Base-by-base conservation (phyloP, 768 basidiomycete species). In the Serendipita sp. region DNA sequence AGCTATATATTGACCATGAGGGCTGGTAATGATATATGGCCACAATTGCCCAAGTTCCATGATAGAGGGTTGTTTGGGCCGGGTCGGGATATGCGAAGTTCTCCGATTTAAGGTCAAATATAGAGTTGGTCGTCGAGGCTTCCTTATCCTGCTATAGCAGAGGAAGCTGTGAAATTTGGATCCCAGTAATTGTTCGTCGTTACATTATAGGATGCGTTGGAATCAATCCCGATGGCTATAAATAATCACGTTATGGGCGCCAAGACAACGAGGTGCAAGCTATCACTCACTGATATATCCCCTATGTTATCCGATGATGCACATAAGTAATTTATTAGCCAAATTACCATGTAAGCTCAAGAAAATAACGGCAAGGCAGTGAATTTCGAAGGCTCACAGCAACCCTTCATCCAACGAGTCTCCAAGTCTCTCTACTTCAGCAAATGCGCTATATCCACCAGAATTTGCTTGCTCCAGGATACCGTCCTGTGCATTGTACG, bases 221-320 rank as follows among this genome's bases (percentile, higher is more conserved):
- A 69, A 62, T 74, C 69, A 1, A 75, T 68, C 5, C 73, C 74
- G 65, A 75, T 71, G 46, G 74, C 74, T 72, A 47, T n/a, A 54
- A 32, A 54, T 15, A 11, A 60, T 28, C 16, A 60, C 37, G 32
- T n/a, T 60, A 60, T 38, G 16, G n/a, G 35, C 16, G 11, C n/a
- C 56, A 34, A 10, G 28, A 10, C 56, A 32, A 53, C 18, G 32
- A 24, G n/a, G 18, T 24, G 24, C 24, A 32, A 5, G 41, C 7
- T 51, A 8, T 34, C 16, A 60, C 56, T 30, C 35, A 60, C 56
- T 73, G 66, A 75, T 74, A 64, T 70, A 73, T 10, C 74, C 74
- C 7, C 48, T 51, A 32, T n/a, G 0, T 5, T 5, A 7, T 8
- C 48, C 7, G n/a, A 5, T n/a, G 41, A 41, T 13, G 41, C 5